Base-by-base conservation (phyloP, 176 grass and related monocot species). In the Juncus inflexus region DNA sequence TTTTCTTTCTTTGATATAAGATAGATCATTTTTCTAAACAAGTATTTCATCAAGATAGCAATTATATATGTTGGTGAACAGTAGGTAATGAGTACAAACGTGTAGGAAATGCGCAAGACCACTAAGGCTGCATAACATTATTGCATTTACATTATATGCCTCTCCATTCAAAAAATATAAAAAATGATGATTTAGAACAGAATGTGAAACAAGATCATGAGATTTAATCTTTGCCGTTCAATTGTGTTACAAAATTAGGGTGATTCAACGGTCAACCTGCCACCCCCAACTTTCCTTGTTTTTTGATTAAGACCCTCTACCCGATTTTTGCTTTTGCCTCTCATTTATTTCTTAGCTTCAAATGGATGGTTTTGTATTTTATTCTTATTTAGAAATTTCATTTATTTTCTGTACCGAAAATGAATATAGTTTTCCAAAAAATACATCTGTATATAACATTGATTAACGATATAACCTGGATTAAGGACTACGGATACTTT, bases 221-320 rank as follows among this genome's bases (percentile, higher is more conserved):
- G 35, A 12, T 37, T 62, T 40, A 11, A 36, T 37, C 11, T 50
- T 50, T 4, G 54, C 50, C 43, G 50, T 67, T 37, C 4, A 38
- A 12, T 52, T 35, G 35, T 52, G 12, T 51, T 2, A 2, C 49
- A 66, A 66, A 35, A 49, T 36, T 47, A 9, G 3, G 49, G 6
- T 49, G 8, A 67, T 52, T 12, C 43, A 13, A 53, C 51, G 37
- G 65, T 67, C 65, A 67, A 67, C 28, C 11, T 52, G 43, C 51
- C 15, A 45, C 4, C 15, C 37, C 50, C 49, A 8, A 67, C 28
- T 53, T 52, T 67, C 19, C 28, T 54, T 54, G 13, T 43, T 52
- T 52, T 67, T 50, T 14, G 65, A 67, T 67, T 15, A 12, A 5
- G 65, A 67, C 65, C 19, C 28, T 3, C 1, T 39, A 67, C 41